Conservation (phyloP, 2,329 filamentous ascomycete genomes). For the Ophiostoma piceae region DNA sequence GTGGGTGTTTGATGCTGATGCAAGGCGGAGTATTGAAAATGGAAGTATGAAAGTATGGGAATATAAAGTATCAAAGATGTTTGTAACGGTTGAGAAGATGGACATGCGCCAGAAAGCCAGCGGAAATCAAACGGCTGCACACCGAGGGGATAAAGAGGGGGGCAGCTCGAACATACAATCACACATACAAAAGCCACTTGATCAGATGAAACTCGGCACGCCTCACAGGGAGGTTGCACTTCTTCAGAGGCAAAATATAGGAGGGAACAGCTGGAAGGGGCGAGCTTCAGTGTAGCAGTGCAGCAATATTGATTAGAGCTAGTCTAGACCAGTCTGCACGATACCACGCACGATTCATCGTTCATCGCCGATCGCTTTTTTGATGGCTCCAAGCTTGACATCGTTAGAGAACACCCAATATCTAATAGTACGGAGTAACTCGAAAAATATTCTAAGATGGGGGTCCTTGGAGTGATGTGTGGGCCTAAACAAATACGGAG, state of each 20-base stretch:
- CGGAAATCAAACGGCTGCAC: neutral
- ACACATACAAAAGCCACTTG: neutral
- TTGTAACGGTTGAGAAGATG: neutral
- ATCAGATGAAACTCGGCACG: neutral
- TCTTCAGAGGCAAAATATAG: neutral
- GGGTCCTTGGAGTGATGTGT: neutral
- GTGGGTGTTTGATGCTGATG: neutral
- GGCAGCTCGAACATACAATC: neutral
- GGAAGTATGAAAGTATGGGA: neutral
- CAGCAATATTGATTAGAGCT: neutral
- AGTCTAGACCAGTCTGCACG: constrained; percentile 8
- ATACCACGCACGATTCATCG: neutral
- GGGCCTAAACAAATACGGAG: neutral
- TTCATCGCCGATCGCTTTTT: constrained; percentile 12
- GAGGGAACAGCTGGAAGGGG: neutral
- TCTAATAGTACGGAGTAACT: neutral
- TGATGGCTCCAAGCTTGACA: neutral
- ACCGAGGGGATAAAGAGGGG: neutral
- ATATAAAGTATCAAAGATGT: neutral
- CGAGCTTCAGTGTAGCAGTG: neutral
- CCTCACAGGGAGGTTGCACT: neutral
- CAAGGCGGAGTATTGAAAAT: neutral
- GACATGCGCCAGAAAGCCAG: neutral
- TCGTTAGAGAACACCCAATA: neutral
- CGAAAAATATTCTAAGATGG: neutral